Conservation (phyloP, 2,329 filamentous ascomycete genomes). For the Dissoconium aciculare region DNA sequence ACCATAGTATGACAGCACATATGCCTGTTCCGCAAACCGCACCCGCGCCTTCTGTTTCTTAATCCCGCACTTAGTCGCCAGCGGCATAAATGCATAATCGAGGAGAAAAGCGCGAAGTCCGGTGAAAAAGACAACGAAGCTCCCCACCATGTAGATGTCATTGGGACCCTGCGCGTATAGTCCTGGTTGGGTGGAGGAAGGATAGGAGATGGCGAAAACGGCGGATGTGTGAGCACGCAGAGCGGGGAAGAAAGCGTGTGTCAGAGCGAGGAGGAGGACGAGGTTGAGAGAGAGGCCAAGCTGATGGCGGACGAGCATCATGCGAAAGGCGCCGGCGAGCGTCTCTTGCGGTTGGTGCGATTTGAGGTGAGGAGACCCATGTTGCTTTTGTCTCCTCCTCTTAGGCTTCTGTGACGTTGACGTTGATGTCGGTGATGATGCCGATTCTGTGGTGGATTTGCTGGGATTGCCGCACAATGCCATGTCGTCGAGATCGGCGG, state of each 20-base stretch:
- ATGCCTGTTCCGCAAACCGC: slow-evolving; percentile 87
- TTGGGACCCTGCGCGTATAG: slow-evolving; percentile 64
- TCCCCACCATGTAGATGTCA: slow-evolving; percentile 62
- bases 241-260: slow-evolving; percentile 69
- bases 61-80: slow-evolving; percentile 59
- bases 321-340: slow-evolving; percentile 20
- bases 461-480: too few species aligned
- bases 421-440: too few species aligned
- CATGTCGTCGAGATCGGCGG: too few species aligned
- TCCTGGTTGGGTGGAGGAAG: slow-evolving; percentile 35
- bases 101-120: slow-evolving; percentile 70
- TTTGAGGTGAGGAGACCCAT: too few species aligned
- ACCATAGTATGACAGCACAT: slow-evolving; percentile 71
- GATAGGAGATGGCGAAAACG: slow-evolving; percentile 76
- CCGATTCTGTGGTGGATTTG: too few species aligned
- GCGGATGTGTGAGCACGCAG: slow-evolving; percentile 66
- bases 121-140: slow-evolving; percentile 73
- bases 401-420: neutral
- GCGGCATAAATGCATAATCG: slow-evolving; percentile 71
- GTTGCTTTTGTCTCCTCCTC: neutral
- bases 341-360: too few species aligned
- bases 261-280: slow-evolving; percentile 64
- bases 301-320: slow-evolving; percentile 29
- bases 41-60: slow-evolving; percentile 57
- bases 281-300: slow-evolving; percentile 66